phyloP scores from a whole-genome alignment of 2,329 filamentous ascomycete species.

The Aspergillus japonicus region DNA sequence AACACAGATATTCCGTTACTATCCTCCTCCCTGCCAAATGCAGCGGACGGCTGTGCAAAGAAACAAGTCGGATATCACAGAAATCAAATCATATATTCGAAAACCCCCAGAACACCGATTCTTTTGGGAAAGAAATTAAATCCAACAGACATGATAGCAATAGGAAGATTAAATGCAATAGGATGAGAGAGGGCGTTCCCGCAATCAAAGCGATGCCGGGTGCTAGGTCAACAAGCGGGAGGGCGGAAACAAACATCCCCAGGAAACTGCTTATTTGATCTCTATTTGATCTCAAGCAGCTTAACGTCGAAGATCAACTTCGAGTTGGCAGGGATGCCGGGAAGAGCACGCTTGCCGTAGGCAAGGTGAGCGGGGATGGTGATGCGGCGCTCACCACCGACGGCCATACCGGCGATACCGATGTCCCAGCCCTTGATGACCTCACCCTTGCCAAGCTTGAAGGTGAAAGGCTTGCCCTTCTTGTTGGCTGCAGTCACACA shows the following conservation, averaged over 20 bases:
- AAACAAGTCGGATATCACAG: constrained; percentile 41
- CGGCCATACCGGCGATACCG: constrained; percentile 85
- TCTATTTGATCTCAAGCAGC: constrained; percentile 81
- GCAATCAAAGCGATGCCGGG: no score
- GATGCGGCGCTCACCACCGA: constrained; percentile 89
- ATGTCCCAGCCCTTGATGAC: constrained; percentile 99
- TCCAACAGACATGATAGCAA: constrained; percentile 12
- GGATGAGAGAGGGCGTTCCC: not conserved
- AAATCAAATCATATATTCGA: constrained; percentile 18
- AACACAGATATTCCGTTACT: constrained; percentile 23
- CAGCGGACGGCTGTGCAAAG: constrained; percentile 28
- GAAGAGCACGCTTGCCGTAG: constrained; percentile 80
- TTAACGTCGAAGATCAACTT: constrained; percentile 90
- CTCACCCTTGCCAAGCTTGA: constrained; percentile 90
- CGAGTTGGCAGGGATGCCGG: constrained; percentile 89
- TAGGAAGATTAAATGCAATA: constrained; percentile 7
- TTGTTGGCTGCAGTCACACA: constrained; percentile 71
- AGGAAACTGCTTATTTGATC: constrained; percentile 64
- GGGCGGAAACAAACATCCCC: no score
- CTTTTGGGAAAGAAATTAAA: constrained; percentile 13
- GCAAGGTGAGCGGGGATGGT: constrained; percentile 83
- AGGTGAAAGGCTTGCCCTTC: constrained; percentile 95
- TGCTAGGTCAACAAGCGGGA: no score
- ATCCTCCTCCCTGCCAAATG: constrained; percentile 35
- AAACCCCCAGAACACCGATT: constrained; percentile 29